Conservation (phyloP, 148 eudicot genomes). For the Rhododendron vialii region DNA sequence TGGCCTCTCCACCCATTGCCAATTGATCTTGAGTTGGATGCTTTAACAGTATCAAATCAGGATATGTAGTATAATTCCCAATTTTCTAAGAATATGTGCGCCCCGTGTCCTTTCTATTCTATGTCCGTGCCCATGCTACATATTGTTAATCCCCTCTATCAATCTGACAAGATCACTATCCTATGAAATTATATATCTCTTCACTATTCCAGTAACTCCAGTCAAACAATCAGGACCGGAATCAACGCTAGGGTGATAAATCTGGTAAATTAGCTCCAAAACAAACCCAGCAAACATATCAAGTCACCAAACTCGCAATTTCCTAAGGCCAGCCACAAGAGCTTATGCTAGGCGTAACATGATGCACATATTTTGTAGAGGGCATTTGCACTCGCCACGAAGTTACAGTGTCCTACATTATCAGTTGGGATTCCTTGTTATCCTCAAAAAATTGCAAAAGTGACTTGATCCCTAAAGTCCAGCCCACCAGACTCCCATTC, state of each 20-base stretch:
- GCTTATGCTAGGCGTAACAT: background rate
- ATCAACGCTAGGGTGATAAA: background rate
- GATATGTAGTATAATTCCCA: no score
- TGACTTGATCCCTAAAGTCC: background rate
- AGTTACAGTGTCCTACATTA: background rate
- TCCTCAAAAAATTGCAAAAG: background rate
- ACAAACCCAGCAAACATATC: background rate
- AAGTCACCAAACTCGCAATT: background rate
- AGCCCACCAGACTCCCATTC: background rate
- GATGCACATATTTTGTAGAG: background rate
- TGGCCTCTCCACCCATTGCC: no score
- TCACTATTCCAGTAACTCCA: background rate
- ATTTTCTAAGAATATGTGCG: background rate
- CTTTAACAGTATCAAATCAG: no score
- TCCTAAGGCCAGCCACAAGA: background rate
- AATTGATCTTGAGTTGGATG: no score
- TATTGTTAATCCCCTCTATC: background rate
- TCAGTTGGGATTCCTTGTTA: background rate
- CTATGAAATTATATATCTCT: background rate
- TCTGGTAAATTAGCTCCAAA: background rate
- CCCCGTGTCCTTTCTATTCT: background rate
- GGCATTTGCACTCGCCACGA: background rate
- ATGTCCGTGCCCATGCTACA: background rate
- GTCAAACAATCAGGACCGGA: background rate
- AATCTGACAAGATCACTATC: background rate